Evolutionary conservation across 75 land plant species (phyloP).

Genomic region (Cunninghamia lanceolata): DNA sequence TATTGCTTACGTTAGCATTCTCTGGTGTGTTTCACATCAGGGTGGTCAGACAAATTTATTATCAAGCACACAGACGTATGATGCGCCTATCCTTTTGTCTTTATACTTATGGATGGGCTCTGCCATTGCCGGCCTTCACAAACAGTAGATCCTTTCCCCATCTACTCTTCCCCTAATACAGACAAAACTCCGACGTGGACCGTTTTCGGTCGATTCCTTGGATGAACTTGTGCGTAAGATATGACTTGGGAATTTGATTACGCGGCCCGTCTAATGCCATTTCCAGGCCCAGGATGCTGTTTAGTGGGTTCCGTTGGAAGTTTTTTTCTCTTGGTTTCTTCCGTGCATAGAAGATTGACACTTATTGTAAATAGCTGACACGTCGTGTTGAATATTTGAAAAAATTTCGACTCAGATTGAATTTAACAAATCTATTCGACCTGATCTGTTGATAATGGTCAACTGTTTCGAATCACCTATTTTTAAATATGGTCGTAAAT

Average conservation of each 20-base stretch:
- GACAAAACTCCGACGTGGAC: not conserved
- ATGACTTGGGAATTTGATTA: not conserved
- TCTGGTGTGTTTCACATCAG: conserved; percentile 2
- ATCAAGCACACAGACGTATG: not conserved
- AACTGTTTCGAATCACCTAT: too few relatives aligned
- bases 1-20: conserved; percentile 1
- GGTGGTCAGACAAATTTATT: conserved; percentile 11
- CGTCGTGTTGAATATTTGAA: too few relatives aligned
- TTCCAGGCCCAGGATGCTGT: too few relatives aligned
- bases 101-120: not conserved
- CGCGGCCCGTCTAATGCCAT: not conserved
- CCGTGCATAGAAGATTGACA: too few relatives aligned
- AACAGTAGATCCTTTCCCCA: not conserved
- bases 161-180: conserved; percentile 6
- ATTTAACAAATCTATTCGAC: too few relatives aligned
- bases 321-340: not conserved
- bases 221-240: not conserved
- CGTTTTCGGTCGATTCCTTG: not conserved
- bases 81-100: conserved; percentile 2
- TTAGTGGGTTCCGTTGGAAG: not conserved
- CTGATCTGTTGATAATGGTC: too few relatives aligned
- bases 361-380: too few relatives aligned
- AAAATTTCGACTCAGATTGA: too few relatives aligned
- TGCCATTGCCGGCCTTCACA: conserved; percentile 8
- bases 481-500: too few relatives aligned